These are phyloP conservation scores for Lachancea kluyveri DNA, from an alignment of 805 yeast genomes.

Conservation along the genomic window DNA sequence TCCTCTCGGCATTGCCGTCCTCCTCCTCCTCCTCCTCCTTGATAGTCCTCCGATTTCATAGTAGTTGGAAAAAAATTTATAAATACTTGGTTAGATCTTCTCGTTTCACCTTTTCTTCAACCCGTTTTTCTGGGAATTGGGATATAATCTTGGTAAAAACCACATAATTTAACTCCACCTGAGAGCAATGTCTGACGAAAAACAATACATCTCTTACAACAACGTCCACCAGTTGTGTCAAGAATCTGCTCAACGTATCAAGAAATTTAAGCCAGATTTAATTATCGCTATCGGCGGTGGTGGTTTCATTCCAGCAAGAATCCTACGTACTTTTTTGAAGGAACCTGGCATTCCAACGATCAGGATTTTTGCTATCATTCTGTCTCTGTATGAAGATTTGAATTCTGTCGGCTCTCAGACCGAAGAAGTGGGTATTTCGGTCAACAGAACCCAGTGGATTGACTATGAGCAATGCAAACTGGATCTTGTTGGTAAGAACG, in stretches of 20 bases:
- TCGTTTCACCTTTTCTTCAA: no score
- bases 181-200: constrained; percentile 34
- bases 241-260: constrained; percentile 53
- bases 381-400: constrained; percentile 84
- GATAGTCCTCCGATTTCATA: no score
- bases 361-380: constrained; percentile 90
- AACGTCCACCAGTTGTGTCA: constrained; percentile 74
- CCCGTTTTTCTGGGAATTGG: no score
- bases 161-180: no score
- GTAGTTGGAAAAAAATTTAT: no score
- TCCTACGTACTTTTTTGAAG: constrained; percentile 86
- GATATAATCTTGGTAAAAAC: no score
- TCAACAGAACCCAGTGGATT: constrained; percentile 78
- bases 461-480: constrained; percentile 58
- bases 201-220: constrained; percentile 74
- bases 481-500: constrained; percentile 61
- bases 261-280: constrained; percentile 74
- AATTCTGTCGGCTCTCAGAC: constrained; percentile 50
- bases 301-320: constrained; percentile 96
- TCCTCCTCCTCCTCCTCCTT: no score
- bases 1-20: no score
- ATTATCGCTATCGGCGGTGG: constrained; percentile 97
- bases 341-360: constrained; percentile 83
- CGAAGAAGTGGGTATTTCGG: constrained; percentile 59
- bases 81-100: no score